Evolutionary conservation across 1,284 basidiomycete genomes (phyloP), one percentile per base, ranked within the genome.

Genomic region (Tilletia caries): DNA sequence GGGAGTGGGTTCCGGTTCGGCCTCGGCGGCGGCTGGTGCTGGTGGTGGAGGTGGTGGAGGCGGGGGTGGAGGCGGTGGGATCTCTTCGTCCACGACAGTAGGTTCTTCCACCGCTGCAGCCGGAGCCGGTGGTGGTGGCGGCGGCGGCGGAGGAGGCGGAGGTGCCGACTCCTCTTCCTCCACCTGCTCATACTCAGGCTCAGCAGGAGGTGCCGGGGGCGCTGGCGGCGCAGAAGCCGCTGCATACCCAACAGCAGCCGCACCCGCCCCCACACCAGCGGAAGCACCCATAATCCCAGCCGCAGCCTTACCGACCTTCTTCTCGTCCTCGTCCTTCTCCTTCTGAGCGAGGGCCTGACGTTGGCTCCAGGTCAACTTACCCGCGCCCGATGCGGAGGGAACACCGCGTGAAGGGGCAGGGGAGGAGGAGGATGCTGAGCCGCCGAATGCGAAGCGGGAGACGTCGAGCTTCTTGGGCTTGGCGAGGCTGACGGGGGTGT

Each of bases 361-460:
- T 67, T 83, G 81, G 58, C 77, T 80, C 81, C 81, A 83, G 5
- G 81, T 82, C 8, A 83, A 75, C 67, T 78, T 79, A 33, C 68
- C 68, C 2, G 73, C 29, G 46, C 76, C 78, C 12, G 75, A 77
- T 29, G 48, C 68, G 20, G 68, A 68, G 8, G 70, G 44, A n/a
- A 70, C 44, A 3, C 69, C 43, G 10, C 79, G 76, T 27, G 76
- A 58, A 2, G 76, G 68, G 15, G 70, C 67, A 3, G 73, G 52
- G 10, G 64, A 23, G 23, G 69, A 23, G 15, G 69, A 69, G 25
- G 72, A 27, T 60, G 52, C 52, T 29, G 46, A 18, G 18, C 77
- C 73, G 13, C 71, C 75, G 52, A 82, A 82, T 44, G 78, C 74
- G 67, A 77, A 78, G 3, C 80, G 78, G 64, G 75, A 78, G 25